phyloP scores from a whole-genome alignment of 169 alveolate genomes.

The Plasmodium relictum region DNA sequence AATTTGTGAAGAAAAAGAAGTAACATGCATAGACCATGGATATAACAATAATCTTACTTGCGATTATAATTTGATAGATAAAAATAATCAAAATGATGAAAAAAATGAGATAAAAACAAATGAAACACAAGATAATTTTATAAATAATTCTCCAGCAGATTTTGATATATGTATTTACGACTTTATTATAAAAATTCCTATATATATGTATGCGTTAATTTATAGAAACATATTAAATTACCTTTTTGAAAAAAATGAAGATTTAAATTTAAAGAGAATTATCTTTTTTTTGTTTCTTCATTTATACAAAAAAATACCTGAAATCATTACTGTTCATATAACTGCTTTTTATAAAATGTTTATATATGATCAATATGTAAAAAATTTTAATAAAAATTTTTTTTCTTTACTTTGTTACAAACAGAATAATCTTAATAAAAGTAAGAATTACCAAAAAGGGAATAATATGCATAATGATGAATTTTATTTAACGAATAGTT shows the following conservation, averaged over 20 bases:
- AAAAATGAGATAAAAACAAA: background rate
- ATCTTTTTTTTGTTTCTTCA: slow-evolving; percentile 19
- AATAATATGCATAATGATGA: too few relatives aligned
- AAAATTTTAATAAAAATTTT: background rate
- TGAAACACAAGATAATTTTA: background rate
- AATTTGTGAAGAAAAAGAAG: too few relatives aligned
- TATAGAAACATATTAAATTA: slow-evolving; percentile 14
- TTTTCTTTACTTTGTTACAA: background rate
- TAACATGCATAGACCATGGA: too few relatives aligned
- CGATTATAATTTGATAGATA: background rate
- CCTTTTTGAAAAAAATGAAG: slow-evolving; percentile 21
- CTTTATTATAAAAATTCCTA: slow-evolving; percentile 1
- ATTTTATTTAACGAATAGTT: too few relatives aligned
- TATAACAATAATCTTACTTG: background rate
- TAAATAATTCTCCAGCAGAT: background rate
- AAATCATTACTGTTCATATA: slow-evolving; percentile 2
- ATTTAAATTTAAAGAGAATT: background rate
- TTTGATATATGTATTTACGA: slow-evolving; percentile 3
- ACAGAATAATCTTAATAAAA: too few relatives aligned
- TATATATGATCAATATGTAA: background rate
- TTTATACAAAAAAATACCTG: slow-evolving; percentile 17
- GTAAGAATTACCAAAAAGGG: too few relatives aligned
- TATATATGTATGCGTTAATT: slow-evolving; percentile 12
- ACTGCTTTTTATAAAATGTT: slow-evolving; percentile 17
- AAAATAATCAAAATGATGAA: background rate